phyloP scores from a whole-genome alignment of 1,139 yeast genomes.

The Candida neerlandica region DNA sequence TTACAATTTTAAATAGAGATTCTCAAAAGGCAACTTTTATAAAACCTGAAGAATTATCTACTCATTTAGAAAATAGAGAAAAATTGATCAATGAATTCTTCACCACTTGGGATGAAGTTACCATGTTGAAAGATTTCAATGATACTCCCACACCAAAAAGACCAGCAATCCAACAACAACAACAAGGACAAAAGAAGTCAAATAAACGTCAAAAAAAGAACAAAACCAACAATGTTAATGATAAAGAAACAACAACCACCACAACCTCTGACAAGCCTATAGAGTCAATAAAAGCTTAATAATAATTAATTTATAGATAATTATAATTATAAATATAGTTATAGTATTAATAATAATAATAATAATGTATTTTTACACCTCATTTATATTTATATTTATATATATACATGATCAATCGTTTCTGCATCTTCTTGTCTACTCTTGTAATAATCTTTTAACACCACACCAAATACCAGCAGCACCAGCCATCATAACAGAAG shows the following conservation, averaged over 20 bases:
- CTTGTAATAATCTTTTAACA: conserved; percentile 55
- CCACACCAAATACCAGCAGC: conserved; percentile 96
- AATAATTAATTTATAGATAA: neutral
- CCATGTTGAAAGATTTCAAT: conserved; percentile 14
- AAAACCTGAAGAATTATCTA: conserved; percentile 22
- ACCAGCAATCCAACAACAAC: conserved; percentile 4
- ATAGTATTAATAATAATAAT: neutral
- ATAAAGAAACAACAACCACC: neutral
- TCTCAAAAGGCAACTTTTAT: conserved; percentile 35
- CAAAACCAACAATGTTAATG: neutral
- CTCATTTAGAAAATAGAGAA: conserved; percentile 13
- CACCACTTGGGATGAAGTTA: conserved; percentile 13
- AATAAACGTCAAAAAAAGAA: conserved; percentile 5
- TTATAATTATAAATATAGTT: too few species aligned
- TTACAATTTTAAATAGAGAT: conserved; percentile 32
- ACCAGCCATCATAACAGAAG: conserved; percentile 82
- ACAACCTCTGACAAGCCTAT: neutral
- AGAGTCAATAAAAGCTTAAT: conserved; percentile 3
- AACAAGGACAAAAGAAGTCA: neutral
- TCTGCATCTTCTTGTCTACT: conserved; percentile 6
- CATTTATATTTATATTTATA: neutral
- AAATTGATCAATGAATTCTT: conserved; percentile 11
- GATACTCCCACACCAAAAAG: conserved; percentile 13
- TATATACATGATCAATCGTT: conserved; percentile 5
- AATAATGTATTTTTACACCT: conserved; percentile 3